phyloP scores from a whole-genome alignment of 331 rosid genomes.

The Arachis monticola region DNA sequence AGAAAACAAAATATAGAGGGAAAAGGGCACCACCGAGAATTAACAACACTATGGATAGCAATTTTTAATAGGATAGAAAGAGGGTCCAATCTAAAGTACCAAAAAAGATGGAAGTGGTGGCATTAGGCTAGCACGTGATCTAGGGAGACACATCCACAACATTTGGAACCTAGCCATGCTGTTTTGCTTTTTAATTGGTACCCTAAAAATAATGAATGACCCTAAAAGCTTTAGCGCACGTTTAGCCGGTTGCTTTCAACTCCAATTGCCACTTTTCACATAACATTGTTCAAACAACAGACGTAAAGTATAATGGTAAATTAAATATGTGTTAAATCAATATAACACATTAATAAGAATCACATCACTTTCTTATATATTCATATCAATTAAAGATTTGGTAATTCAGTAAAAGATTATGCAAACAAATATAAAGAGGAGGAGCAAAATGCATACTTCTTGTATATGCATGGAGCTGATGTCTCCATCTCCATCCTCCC shows the following conservation, averaged over 20 bases:
- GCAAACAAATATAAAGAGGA: slow-evolving; percentile 6
- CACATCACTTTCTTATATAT: not conserved
- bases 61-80: slow-evolving; percentile 20
- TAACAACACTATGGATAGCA: slow-evolving; percentile 31
- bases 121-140: slow-evolving; percentile 41
- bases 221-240: slow-evolving; percentile 35
- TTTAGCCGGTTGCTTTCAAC: slow-evolving; percentile 22
- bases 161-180: slow-evolving; percentile 42
- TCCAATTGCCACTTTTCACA: slow-evolving; percentile 26
- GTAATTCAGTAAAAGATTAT: slow-evolving; percentile 6
- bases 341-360: too few relatives aligned
- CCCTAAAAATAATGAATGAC: not conserved
- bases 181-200: not conserved
- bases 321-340: slow-evolving; percentile 11
- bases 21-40: slow-evolving; percentile 27
- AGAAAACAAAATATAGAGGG: slow-evolving; percentile 34
- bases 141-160: slow-evolving; percentile 46
- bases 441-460: slow-evolving; percentile 53
- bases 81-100: slow-evolving; percentile 16
- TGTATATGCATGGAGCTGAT: slow-evolving; percentile 78
- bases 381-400: not conserved
- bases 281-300: not conserved
- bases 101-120: slow-evolving; percentile 14
- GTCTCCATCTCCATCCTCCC: slow-evolving; percentile 90
- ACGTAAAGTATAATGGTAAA: not conserved